A percentile compares a stretch with the other conserved stretches of the same genome.
phyloP scores from a whole-genome alignment of 306 rosid genomes.

The Sindora glabra region DNA sequence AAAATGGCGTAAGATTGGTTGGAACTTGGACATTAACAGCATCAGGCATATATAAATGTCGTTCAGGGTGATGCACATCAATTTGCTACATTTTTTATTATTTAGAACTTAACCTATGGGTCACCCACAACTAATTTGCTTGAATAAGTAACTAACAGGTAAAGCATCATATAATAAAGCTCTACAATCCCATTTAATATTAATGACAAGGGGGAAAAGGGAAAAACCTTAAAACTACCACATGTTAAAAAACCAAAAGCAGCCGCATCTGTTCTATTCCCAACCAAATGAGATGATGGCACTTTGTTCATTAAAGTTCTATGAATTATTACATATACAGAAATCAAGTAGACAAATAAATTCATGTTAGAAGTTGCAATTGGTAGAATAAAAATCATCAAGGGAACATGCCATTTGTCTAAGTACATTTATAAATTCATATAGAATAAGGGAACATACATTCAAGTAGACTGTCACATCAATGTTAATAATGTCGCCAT shows the following conservation, averaged over 20 bases:
- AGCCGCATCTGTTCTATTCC: not conserved
- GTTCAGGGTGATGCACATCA: not conserved
- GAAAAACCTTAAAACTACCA: not conserved
- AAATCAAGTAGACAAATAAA: no score
- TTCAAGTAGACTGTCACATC: conserved; percentile 94
- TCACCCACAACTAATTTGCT: no score
- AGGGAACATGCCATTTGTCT: not conserved
- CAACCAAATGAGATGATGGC: not conserved
- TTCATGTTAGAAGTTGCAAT: not conserved
- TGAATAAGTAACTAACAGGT: not conserved
- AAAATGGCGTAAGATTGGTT: not conserved
- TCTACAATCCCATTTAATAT: not conserved
- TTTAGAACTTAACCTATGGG: not conserved
- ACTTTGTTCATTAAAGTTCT: not conserved
- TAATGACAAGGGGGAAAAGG: no score
- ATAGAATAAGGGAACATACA: conserved; percentile 42
- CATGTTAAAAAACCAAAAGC: not conserved
- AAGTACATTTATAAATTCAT: not conserved
- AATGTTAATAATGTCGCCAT: conserved; percentile 88
- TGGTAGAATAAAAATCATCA: not conserved
- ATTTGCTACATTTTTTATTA: not conserved
- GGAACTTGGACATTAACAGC: not conserved
- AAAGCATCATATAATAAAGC: conserved; percentile 8
- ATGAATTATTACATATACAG: not conserved
- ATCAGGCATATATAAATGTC: not conserved